A percentile compares a stretch with the other conserved stretches of the same genome.
Evolutionary conservation across 2,329 filamentous ascomycete species (phyloP).

Genomic region (Arthrobotrys iridis): DNA sequence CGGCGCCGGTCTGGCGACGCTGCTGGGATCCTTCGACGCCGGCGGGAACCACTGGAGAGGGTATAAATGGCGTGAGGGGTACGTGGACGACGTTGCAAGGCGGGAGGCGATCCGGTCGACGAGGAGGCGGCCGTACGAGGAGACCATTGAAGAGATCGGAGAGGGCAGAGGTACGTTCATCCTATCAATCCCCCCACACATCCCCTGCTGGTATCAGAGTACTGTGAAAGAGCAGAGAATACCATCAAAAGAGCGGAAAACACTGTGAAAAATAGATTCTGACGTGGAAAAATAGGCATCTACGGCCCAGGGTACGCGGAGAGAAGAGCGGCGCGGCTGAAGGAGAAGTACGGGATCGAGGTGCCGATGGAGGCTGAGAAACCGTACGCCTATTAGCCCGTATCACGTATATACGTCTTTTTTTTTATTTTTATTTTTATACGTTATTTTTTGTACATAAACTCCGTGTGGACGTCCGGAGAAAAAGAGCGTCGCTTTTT

Average conservation of each 20-base stretch:
- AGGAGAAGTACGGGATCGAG: conserved; percentile 88
- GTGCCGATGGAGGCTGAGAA: conserved; percentile 67
- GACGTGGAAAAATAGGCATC: conserved; percentile 72
- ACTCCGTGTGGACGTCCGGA: too few species aligned
- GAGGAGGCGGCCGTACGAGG: conserved; percentile 77
- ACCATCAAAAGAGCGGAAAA: too few species aligned
- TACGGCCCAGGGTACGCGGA: conserved; percentile 83
- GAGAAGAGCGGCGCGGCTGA: conserved; percentile 80
- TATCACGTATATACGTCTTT: not conserved
- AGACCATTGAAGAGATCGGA: conserved; percentile 82
- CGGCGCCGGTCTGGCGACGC: conserved; percentile 69
- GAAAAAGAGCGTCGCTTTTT: too few species aligned
- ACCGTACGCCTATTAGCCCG: conserved; percentile 61
- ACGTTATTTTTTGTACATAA: too few species aligned
- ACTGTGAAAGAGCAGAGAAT: too few species aligned
- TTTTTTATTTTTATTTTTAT: conserved; percentile 6
- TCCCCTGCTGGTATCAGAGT: too few species aligned
- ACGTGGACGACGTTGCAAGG: conserved; percentile 74
- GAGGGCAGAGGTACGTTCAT: conserved; percentile 80
- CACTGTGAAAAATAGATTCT: too few species aligned
- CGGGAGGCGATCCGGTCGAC: conserved; percentile 79
- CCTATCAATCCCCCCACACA: too few species aligned
- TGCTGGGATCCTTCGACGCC: conserved; percentile 74
- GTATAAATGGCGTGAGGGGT: conserved; percentile 64
- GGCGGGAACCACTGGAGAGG: conserved; percentile 72